Evolutionary conservation across 1,284 basidiomycete genomes (phyloP), one percentile per base, ranked within the genome.

Genomic region (Ganoderma lingzhi): DNA sequence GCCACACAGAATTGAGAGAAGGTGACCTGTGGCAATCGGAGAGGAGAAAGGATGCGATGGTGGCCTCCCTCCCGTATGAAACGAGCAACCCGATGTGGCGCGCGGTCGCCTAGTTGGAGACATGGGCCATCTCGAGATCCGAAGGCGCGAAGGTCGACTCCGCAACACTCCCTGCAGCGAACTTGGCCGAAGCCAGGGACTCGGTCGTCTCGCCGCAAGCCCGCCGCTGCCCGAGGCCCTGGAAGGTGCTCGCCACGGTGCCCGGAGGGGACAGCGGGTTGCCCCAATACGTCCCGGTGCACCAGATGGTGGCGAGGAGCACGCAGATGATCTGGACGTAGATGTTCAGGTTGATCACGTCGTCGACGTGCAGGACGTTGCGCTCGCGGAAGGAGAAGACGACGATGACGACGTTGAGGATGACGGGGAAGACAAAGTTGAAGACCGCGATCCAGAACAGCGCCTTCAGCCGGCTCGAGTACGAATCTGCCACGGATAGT

Each of bases 381-480:
- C 12, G 6, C 59, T 65, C 66, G 17, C 58, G 56, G 30, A 74
- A 62, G 58, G 42, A 44, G 42, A 69, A 64, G 37, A 75, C 64
- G 23, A 73, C 63, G 28, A 79, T 72, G 67, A 69, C 68, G 62
- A 79, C 68, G 64, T 74, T 74, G 42, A 80, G 68, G 35, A 79
- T 66, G 14, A 75, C 77, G 6, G 79, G 79, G 35, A 80, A 72
- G 48, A 79, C 74, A 63, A 79, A 80, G 70, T 79, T 80, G 32
- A 76, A 76, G 3, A 70, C 62, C 2, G 77, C 71, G 45, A 79
- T 78, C 77, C 79, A 80, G 69, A 80, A 77, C 23, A 80, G 68
- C 0, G 74, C 70, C 35, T 56, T 56, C 10, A 67, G 51, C 23
- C 66, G 60, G 51, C 39, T 14, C 39, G 55, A 42, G 42, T 58